These are phyloP conservation scores for Mycena vulgaris DNA, from an alignment of 768 basidiomycete species.

Conservation along the genomic window DNA sequence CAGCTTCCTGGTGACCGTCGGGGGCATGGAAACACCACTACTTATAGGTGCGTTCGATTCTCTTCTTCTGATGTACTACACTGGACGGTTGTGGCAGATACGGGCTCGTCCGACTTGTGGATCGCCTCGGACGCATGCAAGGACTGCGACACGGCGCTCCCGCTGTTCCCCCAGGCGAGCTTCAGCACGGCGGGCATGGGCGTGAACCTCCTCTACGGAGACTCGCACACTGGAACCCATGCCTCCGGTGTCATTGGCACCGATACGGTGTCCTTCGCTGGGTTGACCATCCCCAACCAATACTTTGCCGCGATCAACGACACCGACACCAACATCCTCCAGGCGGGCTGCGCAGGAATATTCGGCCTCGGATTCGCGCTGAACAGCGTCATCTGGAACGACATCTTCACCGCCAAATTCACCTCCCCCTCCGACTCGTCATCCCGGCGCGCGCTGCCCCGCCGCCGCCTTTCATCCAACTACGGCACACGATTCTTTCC, in stretches of 20 bases:
- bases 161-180: constrained; percentile 66
- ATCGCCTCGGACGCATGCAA: constrained; percentile 73
- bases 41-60: constrained; percentile 66
- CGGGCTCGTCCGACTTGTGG: constrained; percentile 87
- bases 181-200: constrained; percentile 66
- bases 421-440: constrained; percentile 11
- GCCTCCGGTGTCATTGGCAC: constrained; percentile 75
- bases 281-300: constrained; percentile 64
- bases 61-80: not conserved
- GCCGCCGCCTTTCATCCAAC: constrained; percentile 27
- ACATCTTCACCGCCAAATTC: constrained; percentile 49
- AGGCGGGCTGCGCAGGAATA: constrained; percentile 74
- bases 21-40: constrained; percentile 66
- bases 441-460: constrained; percentile 11
- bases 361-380: constrained; percentile 77
- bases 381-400: constrained; percentile 63
- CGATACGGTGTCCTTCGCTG: constrained; percentile 70
- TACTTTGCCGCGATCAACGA: constrained; percentile 77
- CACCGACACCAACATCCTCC: constrained; percentile 76
- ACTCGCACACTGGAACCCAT: constrained; percentile 79
- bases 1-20: constrained; percentile 71
- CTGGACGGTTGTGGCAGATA: constrained; percentile 59
- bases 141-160: constrained; percentile 55
- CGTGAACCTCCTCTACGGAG: constrained; percentile 74
- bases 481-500: constrained; percentile 50